These are phyloP conservation scores for Tetracentron sinense DNA, from an alignment of 164 flowering plant species.

Conservation along the genomic window DNA sequence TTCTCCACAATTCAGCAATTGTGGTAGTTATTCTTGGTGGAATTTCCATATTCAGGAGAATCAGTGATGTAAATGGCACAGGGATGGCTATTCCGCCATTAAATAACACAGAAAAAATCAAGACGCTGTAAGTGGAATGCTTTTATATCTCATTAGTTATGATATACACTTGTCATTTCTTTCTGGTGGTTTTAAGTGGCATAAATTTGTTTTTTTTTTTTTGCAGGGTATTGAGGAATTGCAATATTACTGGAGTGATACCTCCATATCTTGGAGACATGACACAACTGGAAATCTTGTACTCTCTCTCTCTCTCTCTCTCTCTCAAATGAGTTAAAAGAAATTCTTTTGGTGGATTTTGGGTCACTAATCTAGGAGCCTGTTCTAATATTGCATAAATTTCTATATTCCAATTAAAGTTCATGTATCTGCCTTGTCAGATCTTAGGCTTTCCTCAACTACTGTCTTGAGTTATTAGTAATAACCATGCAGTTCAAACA, in stretches of 20 bases:
- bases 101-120: slow-evolving; percentile 18
- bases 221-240: slow-evolving; percentile 51
- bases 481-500: too few species aligned
- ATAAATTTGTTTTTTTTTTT: neutral
- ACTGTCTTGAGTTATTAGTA: too few species aligned
- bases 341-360: too few species aligned
- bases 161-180: neutral
- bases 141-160: neutral
- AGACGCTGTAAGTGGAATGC: slow-evolving; percentile 20
- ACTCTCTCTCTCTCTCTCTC: neutral
- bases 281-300: slow-evolving; percentile 38
- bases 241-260: slow-evolving; percentile 54
- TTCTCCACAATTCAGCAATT: neutral
- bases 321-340: too few species aligned
- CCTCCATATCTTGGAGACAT: slow-evolving; percentile 50
- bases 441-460: too few species aligned
- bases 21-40: neutral
- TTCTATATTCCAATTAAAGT: too few species aligned
- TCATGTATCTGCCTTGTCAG: too few species aligned
- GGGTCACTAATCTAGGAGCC: too few species aligned
- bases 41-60: slow-evolving; percentile 26
- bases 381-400: too few species aligned
- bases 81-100: slow-evolving; percentile 28
- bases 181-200: neutral
- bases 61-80: slow-evolving; percentile 31